These are phyloP conservation scores for Aureobasidium sp. DNA, from an alignment of 2,329 filamentous ascomycete species.

Conservation along the genomic window DNA sequence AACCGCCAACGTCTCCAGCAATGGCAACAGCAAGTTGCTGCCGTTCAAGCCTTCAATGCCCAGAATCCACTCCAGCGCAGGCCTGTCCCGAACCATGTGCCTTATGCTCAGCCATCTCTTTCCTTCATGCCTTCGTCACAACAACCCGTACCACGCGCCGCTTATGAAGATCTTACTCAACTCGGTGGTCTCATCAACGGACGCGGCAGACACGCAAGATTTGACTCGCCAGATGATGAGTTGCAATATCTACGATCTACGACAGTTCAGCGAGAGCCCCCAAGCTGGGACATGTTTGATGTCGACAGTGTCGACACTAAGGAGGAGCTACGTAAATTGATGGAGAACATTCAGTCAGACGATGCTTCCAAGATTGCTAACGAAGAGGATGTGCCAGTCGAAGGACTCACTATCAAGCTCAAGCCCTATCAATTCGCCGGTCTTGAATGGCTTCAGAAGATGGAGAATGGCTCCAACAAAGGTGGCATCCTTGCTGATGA, in stretches of 20 bases:
- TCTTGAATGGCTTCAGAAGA: constrained; percentile 65
- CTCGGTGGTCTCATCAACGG: not conserved
- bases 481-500: constrained; percentile 72
- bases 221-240: constrained; percentile 18
- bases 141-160: not conserved
- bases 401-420: constrained; percentile 57
- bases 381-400: constrained; percentile 46
- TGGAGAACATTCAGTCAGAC: constrained; percentile 67
- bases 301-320: constrained; percentile 39
- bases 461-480: constrained; percentile 62
- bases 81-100: not conserved
- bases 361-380: constrained; percentile 60
- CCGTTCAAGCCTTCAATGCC: not conserved
- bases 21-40: not conserved
- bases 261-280: constrained; percentile 18
- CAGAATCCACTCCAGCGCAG: not conserved
- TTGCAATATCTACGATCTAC: constrained; percentile 19
- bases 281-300: constrained; percentile 28
- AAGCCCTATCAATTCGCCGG: constrained; percentile 78
- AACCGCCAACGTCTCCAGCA: not conserved
- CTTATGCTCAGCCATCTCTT: not conserved
- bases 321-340: constrained; percentile 60
- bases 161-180: not conserved
- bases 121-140: not conserved
- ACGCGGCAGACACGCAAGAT: constrained; percentile 3